Base-by-base conservation (phyloP, 1,284 basidiomycete genomes). In the Meripilus lineatus region DNA sequence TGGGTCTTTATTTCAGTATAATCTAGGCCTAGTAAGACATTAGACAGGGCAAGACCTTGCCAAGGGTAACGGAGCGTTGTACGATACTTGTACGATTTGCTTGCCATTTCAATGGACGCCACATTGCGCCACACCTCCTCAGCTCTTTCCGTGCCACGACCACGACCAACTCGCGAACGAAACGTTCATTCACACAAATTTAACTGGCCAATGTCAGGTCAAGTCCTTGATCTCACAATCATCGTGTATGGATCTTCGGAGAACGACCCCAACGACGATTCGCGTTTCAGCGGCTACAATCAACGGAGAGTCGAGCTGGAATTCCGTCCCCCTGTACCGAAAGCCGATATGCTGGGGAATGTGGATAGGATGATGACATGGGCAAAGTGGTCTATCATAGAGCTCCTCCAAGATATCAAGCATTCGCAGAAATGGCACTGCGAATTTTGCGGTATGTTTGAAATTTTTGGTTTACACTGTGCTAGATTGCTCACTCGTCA, bases 361-460 rank as follows among this genome's bases (percentile, higher is more conserved):
- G 15, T 38, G 32, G 21, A 21, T 13, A 18, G 25, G 22, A 40
- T 39, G 26, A n/a, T 22, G 3, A 18, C 18, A 5, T 49, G 47
- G 47, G 44, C 35, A 18, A 32, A 42, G 32, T 17, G 38, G 18
- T 8, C 18, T 35, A 8, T 35, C 10, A 8, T 35, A 17, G 8
- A 8, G 17, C 8, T 35, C 11, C 10, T 8, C 8, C 34, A 8
- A 10, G 49, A 50, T 25, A 15, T 50, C 7, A 50, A 50, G 36
- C 49, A 50, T 30, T 28, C 32, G 24, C 42, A 47, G 40, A 17
- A 15, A 18, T 50, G 49, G 49, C 46, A 42, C 33, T 50, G 49
- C 46, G 39, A 44, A 33, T 50, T 50, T 30, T 50, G 49, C 32
- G 26, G 49, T 50, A 24, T 5, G 48, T 45, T 4, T 13, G 7